A percentile compares a stretch with the other conserved stretches of the same genome.
phyloP scores from a whole-genome alignment of 805 yeast genomes.

The Pichia manshurica region DNA sequence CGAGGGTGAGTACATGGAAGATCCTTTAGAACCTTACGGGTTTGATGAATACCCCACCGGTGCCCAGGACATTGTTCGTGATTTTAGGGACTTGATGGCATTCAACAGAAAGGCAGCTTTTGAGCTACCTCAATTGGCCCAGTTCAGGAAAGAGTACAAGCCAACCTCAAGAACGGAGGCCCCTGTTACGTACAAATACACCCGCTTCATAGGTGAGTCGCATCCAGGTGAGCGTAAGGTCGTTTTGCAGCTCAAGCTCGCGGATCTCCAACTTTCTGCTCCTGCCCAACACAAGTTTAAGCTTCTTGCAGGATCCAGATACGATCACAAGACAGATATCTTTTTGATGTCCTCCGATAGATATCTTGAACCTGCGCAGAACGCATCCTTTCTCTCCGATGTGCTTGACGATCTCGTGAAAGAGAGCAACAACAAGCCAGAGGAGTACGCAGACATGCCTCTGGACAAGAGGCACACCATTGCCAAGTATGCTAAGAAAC shows the following conservation, averaged over 20 bases:
- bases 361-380: slow-evolving; percentile 77
- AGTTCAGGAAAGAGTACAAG: slow-evolving; percentile 64
- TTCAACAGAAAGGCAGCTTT: slow-evolving; percentile 82
- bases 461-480: slow-evolving; percentile 67
- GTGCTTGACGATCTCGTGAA: slow-evolving; percentile 53
- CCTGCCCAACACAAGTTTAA: slow-evolving; percentile 66
- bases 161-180: slow-evolving; percentile 39
- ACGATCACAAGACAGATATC: slow-evolving; percentile 51
- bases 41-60: slow-evolving; percentile 61
- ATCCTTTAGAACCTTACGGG: slow-evolving; percentile 36
- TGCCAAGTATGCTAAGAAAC: slow-evolving; percentile 37
- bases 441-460: slow-evolving; percentile 75
- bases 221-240: slow-evolving; percentile 71
- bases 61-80: slow-evolving; percentile 67
- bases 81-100: slow-evolving; percentile 69
- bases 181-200: slow-evolving; percentile 65
- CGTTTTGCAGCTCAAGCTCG: slow-evolving; percentile 46
- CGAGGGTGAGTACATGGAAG: slow-evolving; percentile 29
- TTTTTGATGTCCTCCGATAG: slow-evolving; percentile 61
- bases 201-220: slow-evolving; percentile 66
- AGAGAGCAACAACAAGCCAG: slow-evolving; percentile 55
- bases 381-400: slow-evolving; percentile 67
- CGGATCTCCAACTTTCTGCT: slow-evolving; percentile 46
- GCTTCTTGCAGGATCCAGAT: slow-evolving; percentile 73
- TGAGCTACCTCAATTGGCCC: slow-evolving; percentile 80